Conservation (phyloP, 768 basidiomycete species). For the Tubosaeta brunneosetosa region DNA sequence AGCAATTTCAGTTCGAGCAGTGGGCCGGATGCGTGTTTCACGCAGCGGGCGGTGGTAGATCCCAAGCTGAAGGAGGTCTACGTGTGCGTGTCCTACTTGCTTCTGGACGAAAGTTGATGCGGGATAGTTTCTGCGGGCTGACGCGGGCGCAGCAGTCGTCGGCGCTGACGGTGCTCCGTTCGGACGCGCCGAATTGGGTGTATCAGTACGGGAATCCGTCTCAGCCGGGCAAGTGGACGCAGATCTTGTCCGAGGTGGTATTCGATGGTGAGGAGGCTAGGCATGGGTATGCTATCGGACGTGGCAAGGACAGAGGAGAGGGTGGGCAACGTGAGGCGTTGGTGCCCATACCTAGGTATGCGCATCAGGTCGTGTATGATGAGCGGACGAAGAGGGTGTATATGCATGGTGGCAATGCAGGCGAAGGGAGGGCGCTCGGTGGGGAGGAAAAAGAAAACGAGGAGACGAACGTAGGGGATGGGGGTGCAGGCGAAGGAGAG, state of each 20-base stretch:
- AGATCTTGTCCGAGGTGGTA: conserved; percentile 41
- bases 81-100: conserved; percentile 43
- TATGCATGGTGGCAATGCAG: conserved; percentile 77
- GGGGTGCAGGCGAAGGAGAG: neutral
- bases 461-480: neutral
- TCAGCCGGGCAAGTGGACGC: conserved; percentile 61
- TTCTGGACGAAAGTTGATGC: neutral
- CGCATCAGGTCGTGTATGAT: conserved; percentile 77
- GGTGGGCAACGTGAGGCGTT: conserved; percentile 15
- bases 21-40: conserved; percentile 69
- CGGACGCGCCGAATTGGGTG: conserved; percentile 59
- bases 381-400: conserved; percentile 49
- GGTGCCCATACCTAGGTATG: conserved; percentile 62
- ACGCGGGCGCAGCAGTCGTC: conserved; percentile 39
- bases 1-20: conserved; percentile 56
- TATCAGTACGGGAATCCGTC: conserved; percentile 52
- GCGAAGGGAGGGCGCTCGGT: conserved; percentile 27
- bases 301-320: neutral
- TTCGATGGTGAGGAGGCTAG: neutral
- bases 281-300: neutral
- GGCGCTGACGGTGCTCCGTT: conserved; percentile 39
- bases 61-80: conserved; percentile 61
- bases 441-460: conserved; percentile 26
- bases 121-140: conserved; percentile 57
- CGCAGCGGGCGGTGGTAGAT: conserved; percentile 71